Conservation (phyloP, 169 alveolate genomes). For the Perkinsus chesapeaki region DNA sequence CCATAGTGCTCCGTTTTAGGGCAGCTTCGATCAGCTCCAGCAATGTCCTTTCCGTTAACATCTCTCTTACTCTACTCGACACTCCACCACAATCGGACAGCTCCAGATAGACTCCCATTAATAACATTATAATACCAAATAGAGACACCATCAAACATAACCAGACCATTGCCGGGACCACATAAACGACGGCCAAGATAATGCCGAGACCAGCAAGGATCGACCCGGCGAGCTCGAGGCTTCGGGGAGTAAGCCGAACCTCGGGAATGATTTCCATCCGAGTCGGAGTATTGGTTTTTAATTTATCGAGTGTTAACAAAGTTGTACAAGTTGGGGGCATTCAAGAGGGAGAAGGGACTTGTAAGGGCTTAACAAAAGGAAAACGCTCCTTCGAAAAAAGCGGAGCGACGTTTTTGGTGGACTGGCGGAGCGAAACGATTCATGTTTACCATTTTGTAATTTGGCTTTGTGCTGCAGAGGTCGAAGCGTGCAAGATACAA, state of each 20-base stretch:
- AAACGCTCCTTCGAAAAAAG: not conserved
- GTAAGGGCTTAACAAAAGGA: not conserved
- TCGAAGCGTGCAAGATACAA: not conserved
- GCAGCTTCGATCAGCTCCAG: not conserved
- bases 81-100: not conserved
- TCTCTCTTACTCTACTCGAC: not conserved
- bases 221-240: not conserved
- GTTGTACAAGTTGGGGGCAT: too few relatives aligned
- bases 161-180: not conserved
- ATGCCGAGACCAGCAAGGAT: not conserved
- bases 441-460: not conserved
- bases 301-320: too few relatives aligned
- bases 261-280: not conserved
- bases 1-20: not conserved
- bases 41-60: not conserved
- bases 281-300: too few relatives aligned
- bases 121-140: not conserved
- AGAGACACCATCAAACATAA: not conserved
- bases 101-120: not conserved
- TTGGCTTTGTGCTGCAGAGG: not conserved
- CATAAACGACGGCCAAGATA: not conserved
- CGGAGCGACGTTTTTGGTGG: not conserved
- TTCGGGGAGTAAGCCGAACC: not conserved
- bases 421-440: slow-evolving; percentile 1
- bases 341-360: too few relatives aligned